phyloP scores from a whole-genome alignment of 805 yeast genomes.

The Schizosaccharomyces cryophilus region DNA sequence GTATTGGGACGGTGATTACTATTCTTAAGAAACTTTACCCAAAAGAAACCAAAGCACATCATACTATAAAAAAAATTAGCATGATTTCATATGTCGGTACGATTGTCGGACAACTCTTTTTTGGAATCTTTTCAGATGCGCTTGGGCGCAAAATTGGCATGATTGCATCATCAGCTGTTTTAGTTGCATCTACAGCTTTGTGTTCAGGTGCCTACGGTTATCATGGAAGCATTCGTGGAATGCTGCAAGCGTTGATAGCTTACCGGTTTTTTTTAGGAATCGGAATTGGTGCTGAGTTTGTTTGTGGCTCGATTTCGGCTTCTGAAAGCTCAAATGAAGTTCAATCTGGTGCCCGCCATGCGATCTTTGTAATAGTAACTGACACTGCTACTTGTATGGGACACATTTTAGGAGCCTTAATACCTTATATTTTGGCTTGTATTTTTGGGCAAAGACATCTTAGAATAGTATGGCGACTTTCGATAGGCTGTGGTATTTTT shows the following conservation, averaged over 20 bases:
- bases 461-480: constrained; percentile 73
- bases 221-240: constrained; percentile 31
- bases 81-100: constrained; percentile 84
- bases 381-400: constrained; percentile 72
- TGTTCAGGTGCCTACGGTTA: constrained; percentile 78
- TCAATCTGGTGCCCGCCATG: constrained; percentile 63
- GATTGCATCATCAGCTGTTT: constrained; percentile 49
- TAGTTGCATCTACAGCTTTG: constrained; percentile 54
- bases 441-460: constrained; percentile 49
- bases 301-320: constrained; percentile 78
- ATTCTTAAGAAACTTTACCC: constrained; percentile 51
- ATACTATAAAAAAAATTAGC: constrained; percentile 55
- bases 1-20: constrained; percentile 53
- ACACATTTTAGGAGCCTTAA: constrained; percentile 60
- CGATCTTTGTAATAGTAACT: constrained; percentile 77
- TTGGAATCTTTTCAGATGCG: constrained; percentile 64
- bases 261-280: constrained; percentile 73
- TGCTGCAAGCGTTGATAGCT: constrained; percentile 60
- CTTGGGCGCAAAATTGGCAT: constrained; percentile 62
- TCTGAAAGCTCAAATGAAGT: constrained; percentile 67
- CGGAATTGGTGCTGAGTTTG: constrained; percentile 87
- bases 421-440: constrained; percentile 67
- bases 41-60: constrained; percentile 30
- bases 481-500: constrained; percentile 72
- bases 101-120: constrained; percentile 62